Base-by-base conservation (phyloP, 768 basidiomycete genomes). In the Guyanaporus albipodus region DNA sequence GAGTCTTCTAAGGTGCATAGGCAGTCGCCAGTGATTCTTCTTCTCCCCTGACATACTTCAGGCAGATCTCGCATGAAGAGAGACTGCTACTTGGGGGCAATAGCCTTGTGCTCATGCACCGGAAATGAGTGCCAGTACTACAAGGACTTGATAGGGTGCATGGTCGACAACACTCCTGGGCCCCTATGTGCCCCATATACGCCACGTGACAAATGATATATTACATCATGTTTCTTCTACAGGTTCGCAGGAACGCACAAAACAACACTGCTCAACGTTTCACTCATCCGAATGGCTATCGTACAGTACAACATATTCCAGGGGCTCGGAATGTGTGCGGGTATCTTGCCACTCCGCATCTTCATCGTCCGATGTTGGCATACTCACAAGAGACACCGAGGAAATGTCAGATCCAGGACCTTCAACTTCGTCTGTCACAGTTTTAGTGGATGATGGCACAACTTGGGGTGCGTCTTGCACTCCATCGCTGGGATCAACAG, bases 281-380 rank as follows among this genome's bases (percentile, higher is more conserved):
- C 53, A 67, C 26, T 78, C 79, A 27, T 80, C 79, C 0, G 78
- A 78, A 40, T 70, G 72, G 50, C 80, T 81, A 58, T 87, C 87
- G 53, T 85, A 88, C 48, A 88, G 63, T 46, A 89, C 71, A 12
- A 87, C 84, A 57, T 85, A 89, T 50, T 87, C 85, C 53, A 76
- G 63, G 6, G 61, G 61, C 49, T 61, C 69, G 4, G 70, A 63
- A 19, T 70, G 68, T 7, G 72, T 68, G 21, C 73, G 73, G 40
- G 75, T 79, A 46, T 82, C 84, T 47, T 78, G 77, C 76, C 79
- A 85, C 10, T 78, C 61, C n/a, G 64, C 73, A 23, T 70, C 75
- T 24, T 80, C 78, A 36, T 76, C 74, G 7, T 73, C 72, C 6
- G 77, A 76, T n/a, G 78, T 77, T 8, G 79, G 75, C 37, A 78